These are phyloP conservation scores for Penicillium pancosmium DNA, from an alignment of 495 filamentous ascomycete species.

Conservation along the genomic window DNA sequence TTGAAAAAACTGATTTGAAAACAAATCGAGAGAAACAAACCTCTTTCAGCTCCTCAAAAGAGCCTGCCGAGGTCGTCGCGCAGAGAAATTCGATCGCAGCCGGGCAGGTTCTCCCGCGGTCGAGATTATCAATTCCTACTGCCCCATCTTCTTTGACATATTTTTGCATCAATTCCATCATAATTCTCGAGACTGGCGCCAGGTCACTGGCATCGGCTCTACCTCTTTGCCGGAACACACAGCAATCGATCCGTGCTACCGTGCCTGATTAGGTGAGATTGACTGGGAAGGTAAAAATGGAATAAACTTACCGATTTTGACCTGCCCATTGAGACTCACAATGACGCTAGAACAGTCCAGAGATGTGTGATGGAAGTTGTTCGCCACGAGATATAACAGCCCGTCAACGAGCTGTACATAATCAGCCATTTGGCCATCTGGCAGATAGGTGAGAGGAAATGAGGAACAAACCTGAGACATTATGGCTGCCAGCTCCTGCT, in stretches of 20 bases:
- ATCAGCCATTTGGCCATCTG: constrained; percentile 7
- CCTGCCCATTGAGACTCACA: too few relatives aligned
- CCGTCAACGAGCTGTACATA: constrained; percentile 17
- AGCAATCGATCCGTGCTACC: too few relatives aligned
- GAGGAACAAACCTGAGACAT: constrained; percentile 18
- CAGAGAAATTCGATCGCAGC: constrained; percentile 29
- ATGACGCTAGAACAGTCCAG: too few relatives aligned
- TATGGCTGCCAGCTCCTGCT: constrained; percentile 20
- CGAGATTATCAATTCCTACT: constrained; percentile 35
- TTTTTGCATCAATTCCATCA: constrained; percentile 44
- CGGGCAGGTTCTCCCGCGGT: constrained; percentile 21
- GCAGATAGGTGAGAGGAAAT: neutral
- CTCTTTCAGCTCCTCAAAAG: constrained; percentile 27
- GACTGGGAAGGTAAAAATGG: too few relatives aligned
- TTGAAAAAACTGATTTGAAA: neutral
- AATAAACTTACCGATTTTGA: too few relatives aligned
- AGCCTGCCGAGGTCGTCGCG: constrained; percentile 26
- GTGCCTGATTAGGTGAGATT: too few relatives aligned
- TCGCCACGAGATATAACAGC: constrained; percentile 13
- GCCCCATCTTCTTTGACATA: constrained; percentile 38
- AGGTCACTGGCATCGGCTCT: constrained; percentile 8
- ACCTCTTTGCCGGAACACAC: too few relatives aligned
- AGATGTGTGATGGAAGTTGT: neutral
- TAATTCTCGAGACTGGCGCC: constrained; percentile 15
- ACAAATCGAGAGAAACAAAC: constrained; percentile 14